phyloP scores from a whole-genome alignment of 768 basidiomycete species.

The Stropharia rugosoannulata region DNA sequence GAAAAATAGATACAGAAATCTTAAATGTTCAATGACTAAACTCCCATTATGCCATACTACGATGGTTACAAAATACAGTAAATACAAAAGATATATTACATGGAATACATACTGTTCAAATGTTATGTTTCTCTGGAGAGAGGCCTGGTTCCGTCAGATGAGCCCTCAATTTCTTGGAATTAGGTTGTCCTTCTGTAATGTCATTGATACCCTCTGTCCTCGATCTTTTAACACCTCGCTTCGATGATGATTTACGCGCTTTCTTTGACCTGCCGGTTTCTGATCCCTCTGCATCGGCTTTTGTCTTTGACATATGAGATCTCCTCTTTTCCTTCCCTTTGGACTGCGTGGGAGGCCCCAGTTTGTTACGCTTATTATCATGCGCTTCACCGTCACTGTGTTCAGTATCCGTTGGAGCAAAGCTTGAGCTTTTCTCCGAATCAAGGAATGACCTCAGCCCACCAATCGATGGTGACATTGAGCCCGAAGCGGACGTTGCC shows the following conservation, averaged over 20 bases:
- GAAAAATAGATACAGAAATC: too few relatives aligned
- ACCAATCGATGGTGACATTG: constrained; percentile 28
- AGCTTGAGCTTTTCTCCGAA: constrained; percentile 20
- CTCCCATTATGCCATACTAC: too few relatives aligned
- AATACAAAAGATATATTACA: too few relatives aligned
- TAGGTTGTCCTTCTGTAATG: constrained; percentile 27
- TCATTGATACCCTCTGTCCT: constrained; percentile 25
- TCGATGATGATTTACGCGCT: constrained; percentile 18
- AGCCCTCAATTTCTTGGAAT: constrained; percentile 34
- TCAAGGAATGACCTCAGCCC: constrained; percentile 15
- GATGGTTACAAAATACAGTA: too few relatives aligned
- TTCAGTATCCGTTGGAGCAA: constrained; percentile 23
- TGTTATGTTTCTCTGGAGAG: background rate
- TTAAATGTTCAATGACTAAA: too few relatives aligned
- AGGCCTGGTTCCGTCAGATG: constrained; percentile 13
- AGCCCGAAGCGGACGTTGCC: constrained; percentile 26
- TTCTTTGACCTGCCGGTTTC: constrained; percentile 16
- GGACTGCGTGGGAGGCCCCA: constrained; percentile 16
- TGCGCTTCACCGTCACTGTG: constrained; percentile 25
- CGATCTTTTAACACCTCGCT: constrained; percentile 35
- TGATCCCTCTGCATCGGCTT: constrained; percentile 26
- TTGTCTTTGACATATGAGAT: constrained; percentile 29
- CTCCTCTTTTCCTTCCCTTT: constrained; percentile 15
- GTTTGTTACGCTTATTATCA: constrained; percentile 23
- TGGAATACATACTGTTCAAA: too few relatives aligned